Evolutionary conservation across 1,284 basidiomycete genomes (phyloP), one percentile per base, ranked within the genome.

Genomic region (Dichomitus squalens): DNA sequence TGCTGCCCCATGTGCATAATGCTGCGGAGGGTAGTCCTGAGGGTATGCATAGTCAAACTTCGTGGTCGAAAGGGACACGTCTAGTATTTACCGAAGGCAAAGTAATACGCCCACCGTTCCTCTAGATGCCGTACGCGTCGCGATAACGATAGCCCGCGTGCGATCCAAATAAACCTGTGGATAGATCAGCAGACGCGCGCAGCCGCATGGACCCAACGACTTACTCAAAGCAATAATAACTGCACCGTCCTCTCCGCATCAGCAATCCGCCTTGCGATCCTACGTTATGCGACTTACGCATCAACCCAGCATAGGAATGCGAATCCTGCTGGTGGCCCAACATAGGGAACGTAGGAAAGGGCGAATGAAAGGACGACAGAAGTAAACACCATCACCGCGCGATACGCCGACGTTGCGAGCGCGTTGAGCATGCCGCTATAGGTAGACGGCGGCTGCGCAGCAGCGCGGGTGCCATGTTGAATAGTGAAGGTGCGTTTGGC

Each of bases 181-280:
- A 54, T 7, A 8, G 18, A 20, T 43, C n/a, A 41, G 46, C 27
- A 27, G 41, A 23, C 12, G 43, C 33, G 36, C n/a, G 27, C 31
- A 5, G 7, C 16, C 11, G 8, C 14, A 5, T 23, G 6, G 0
- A 49, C 31, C 6, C 44, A 27, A 18, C 35, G 27, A 73, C 88
- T 74, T 68, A 92, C 91, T 94, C 92, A 66, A 93, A 94, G 72
- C 88, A 92, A 71, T 94, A 94, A 70, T 92, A 94, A 49, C 92
- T 93, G 65, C 25, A 29, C 46, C 35, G 27, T 20, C n/a, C 43
- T 27, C 18, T 27, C 7, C 43, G 7, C 27, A 40, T 40, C 25
- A 50, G 47, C 27, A 18, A 33, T 4, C 11, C 41, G 18, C 27
- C n/a, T 9, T 27, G 29, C 2, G 6, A 8, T 33, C 29, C 29